These are phyloP conservation scores for Kwoniella mangroviensis DNA, from an alignment of 768 basidiomycete genomes.

Conservation along the genomic window DNA sequence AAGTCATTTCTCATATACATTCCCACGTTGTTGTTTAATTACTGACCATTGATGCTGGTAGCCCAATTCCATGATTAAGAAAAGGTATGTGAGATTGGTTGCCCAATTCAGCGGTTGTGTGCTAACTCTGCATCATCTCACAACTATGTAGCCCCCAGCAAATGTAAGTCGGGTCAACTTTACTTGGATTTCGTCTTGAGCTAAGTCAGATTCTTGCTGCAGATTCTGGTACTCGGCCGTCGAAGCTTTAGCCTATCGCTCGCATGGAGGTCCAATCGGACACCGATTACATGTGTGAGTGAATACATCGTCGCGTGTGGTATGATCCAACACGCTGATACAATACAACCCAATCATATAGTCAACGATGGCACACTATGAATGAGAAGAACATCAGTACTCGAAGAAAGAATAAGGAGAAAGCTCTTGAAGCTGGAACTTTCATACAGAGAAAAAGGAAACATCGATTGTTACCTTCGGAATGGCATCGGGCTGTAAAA, in stretches of 20 bases:
- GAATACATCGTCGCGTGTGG: background rate
- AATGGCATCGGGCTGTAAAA: background rate
- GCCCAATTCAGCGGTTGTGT: too few relatives aligned
- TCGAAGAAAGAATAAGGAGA: slow-evolving; percentile 10
- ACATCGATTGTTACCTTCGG: slow-evolving; percentile 10
- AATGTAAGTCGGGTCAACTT: background rate
- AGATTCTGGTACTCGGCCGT: slow-evolving; percentile 34
- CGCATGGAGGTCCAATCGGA: slow-evolving; percentile 27
- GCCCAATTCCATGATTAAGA: slow-evolving; percentile 28
- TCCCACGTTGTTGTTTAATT: background rate
- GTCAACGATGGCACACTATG: background rate
- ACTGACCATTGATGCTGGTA: background rate
- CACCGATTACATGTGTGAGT: slow-evolving; percentile 32
- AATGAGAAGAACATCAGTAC: background rate
- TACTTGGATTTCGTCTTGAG: background rate
- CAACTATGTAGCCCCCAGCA: slow-evolving; percentile 12
- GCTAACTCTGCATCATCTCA: background rate
- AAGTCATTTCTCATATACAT: slow-evolving; percentile 3
- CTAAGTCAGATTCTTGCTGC: background rate
- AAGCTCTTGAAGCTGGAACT: slow-evolving; percentile 21
- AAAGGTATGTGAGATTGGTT: slow-evolving; percentile 9
- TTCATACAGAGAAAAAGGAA: slow-evolving; percentile 11
- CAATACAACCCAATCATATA: background rate
- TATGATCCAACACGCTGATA: too few relatives aligned
- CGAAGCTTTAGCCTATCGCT: slow-evolving; percentile 28